A percentile compares a stretch with the other conserved stretches of the same genome.
Conservation (phyloP, 1,139 yeast species). For the Yamadazyma mexicana region DNA sequence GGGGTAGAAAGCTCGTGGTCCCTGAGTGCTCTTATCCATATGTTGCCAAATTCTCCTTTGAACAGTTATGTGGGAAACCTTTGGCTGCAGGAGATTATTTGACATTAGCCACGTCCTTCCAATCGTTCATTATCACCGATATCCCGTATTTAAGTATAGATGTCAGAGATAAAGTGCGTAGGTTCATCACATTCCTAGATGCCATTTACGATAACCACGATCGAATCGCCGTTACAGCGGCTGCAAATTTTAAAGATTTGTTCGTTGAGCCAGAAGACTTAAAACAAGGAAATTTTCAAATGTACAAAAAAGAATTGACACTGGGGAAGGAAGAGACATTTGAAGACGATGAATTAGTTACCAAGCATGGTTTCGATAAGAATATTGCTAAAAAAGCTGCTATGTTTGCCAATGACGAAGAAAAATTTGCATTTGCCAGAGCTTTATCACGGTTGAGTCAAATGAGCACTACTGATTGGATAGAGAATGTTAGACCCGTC, state of each 20-base stretch:
- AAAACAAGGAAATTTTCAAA: slow-evolving; percentile 52
- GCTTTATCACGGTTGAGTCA: slow-evolving; percentile 88
- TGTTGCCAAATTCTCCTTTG: slow-evolving; percentile 88
- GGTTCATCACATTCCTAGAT: slow-evolving; percentile 91
- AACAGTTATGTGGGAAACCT: slow-evolving; percentile 81
- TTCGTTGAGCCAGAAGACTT: slow-evolving; percentile 83
- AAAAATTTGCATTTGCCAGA: slow-evolving; percentile 93
- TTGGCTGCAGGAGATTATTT: slow-evolving; percentile 96
- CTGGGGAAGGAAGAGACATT: slow-evolving; percentile 43
- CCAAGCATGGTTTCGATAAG: slow-evolving; percentile 71
- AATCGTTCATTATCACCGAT: slow-evolving; percentile 82
- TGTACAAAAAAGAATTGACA: slow-evolving; percentile 36
- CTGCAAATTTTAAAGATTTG: slow-evolving; percentile 77
- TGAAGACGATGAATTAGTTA: slow-evolving; percentile 62
- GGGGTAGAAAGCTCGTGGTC: slow-evolving; percentile 83
- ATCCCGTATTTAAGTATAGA: slow-evolving; percentile 81
- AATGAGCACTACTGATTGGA: slow-evolving; percentile 95
- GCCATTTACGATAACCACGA: slow-evolving; percentile 93
- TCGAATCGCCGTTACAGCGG: slow-evolving; percentile 84
- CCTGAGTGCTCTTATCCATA: slow-evolving; percentile 75
- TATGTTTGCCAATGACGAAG: slow-evolving; percentile 88
- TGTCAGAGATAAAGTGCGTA: slow-evolving; percentile 78
- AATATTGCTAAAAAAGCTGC: slow-evolving; percentile 75
- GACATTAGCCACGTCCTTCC: slow-evolving; percentile 74
- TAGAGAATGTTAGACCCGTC: slow-evolving; percentile 37